Base-by-base conservation (phyloP, 176 grass and related monocot genomes). In the Eragrostis curvula region DNA sequence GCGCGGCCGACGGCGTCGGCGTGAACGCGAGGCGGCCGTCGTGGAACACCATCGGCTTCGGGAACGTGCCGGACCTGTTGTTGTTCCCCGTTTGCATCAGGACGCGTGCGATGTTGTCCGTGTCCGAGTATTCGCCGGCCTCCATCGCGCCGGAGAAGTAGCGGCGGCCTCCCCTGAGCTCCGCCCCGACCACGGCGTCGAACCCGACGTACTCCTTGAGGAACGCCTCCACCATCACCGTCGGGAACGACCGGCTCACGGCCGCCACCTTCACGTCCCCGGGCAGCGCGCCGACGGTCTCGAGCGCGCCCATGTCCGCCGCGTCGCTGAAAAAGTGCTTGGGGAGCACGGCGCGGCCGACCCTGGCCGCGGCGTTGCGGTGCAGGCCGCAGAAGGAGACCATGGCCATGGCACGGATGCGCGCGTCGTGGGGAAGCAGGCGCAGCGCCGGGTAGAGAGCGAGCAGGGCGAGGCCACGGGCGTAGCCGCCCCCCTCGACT, bases 11-110 rank as follows among this genome's bases (percentile, higher is more conserved):
- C 12, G 90, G 85, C 3, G 90, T 91, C 18, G 90, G 90, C 67
- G 53, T 78, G 80, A 91, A 96, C 68, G 93, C 93, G 4, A 93
- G 45, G 20, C 88, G 66, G 0, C 93, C 88, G n/a, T 93, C 93
- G 58, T 96, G 93, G 75, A 96, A 96, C 51, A 93, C 59, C 48
- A 96, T 47, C 1, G 90, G 80, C 46, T 76, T 90, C 9, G 72
- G 83, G 40, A 85, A 70, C 1, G 4, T 56, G 21, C 52, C 6
- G n/a, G n/a, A n/a, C n/a, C 14, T n/a, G n/a, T n/a, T 23, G 10
- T 49, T 66, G 55, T 57, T 80, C 55, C 56, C 68, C 43, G 24
- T 32, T 49, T 11, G 59, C 12, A n/a, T n/a, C n/a, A 69, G 66
- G 28, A 12, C 27, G 45, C 9, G 24, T 9, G 12, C 12, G 2